Evolutionary conservation across 177 flowering plant species (phyloP).

Genomic region (Vitis hybrid): DNA sequence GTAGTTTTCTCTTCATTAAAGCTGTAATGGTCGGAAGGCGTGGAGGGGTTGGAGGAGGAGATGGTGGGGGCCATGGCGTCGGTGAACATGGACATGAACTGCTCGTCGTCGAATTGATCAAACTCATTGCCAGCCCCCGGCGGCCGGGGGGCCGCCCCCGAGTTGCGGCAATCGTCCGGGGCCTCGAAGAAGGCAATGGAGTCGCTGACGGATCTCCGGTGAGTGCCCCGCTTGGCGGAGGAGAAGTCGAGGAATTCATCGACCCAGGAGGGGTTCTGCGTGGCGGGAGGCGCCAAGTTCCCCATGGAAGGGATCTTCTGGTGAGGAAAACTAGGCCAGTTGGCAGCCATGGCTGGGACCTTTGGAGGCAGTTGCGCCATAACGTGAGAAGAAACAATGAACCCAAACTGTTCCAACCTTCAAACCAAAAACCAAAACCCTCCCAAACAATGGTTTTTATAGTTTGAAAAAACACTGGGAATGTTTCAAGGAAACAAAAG

Average conservation of each 20-base stretch:
- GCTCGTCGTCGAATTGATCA: conserved; percentile 76
- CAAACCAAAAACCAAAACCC: neutral
- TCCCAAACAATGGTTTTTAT: neutral
- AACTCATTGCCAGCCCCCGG: conserved; percentile 33
- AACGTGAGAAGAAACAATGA: too few relatives aligned
- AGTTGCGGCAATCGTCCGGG: conserved; percentile 46
- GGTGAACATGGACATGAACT: conserved; percentile 84
- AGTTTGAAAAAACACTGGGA: neutral
- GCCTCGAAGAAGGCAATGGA: conserved; percentile 74
- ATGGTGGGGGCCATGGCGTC: conserved; percentile 34
- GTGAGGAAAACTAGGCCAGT: conserved; percentile 57
- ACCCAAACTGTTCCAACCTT: neutral
- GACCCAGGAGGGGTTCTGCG: conserved; percentile 58
- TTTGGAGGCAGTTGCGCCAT: conserved; percentile 96
- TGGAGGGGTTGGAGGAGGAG: conserved; percentile 60
- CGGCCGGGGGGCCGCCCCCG: conserved; percentile 4
- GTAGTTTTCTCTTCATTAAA: conserved; percentile 51
- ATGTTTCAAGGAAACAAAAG: conserved; percentile 5
- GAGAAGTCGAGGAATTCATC: conserved; percentile 96
- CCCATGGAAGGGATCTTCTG: conserved; percentile 37
- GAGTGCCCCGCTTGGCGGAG: conserved; percentile 57
- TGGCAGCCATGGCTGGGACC: conserved; percentile 58
- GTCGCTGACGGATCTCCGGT: conserved; percentile 81
- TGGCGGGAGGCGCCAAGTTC: conserved; percentile 9
- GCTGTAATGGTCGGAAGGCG: conserved; percentile 82